phyloP scores from a whole-genome alignment of 345 rosid genomes.

The Bruguiera sexangula region DNA sequence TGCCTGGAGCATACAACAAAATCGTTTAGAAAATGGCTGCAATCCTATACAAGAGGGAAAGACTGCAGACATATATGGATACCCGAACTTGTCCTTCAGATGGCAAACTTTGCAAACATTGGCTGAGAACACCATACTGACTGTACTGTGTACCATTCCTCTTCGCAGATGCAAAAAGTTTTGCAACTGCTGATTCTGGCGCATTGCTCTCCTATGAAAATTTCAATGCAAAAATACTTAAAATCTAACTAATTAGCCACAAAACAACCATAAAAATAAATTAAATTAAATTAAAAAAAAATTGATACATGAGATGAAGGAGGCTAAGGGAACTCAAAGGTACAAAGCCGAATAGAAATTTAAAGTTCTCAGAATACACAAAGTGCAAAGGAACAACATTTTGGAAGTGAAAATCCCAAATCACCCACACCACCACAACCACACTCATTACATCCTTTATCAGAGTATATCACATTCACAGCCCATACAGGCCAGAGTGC shows the following conservation, averaged over 20 bases:
- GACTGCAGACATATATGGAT: constrained; percentile 7
- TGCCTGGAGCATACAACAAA: constrained; percentile 46
- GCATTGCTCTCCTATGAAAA: constrained; percentile 63
- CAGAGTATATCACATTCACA: no score
- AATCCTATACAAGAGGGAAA: background rate
- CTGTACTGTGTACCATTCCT: constrained; percentile 44
- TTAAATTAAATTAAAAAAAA: no score
- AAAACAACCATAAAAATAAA: background rate
- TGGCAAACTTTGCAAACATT: constrained; percentile 81
- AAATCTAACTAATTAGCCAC: background rate
- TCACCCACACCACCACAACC: no score
- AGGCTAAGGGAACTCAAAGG: no score
- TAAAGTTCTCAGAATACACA: no score
- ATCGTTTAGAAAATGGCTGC: constrained; percentile 17
- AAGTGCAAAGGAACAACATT: no score
- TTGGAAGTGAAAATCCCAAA: no score
- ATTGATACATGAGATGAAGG: no score
- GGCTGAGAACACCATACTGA: constrained; percentile 50
- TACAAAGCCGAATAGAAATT: no score
- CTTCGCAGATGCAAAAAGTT: constrained; percentile 83
- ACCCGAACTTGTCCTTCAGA: constrained; percentile 88
- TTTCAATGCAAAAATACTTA: constrained; percentile 1
- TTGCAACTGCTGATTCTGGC: constrained; percentile 92
- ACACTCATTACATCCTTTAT: no score
- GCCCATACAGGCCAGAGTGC: background rate